Base-by-base conservation (phyloP, 306 rosid genomes). In the Elaeagnus macrophylla region DNA sequence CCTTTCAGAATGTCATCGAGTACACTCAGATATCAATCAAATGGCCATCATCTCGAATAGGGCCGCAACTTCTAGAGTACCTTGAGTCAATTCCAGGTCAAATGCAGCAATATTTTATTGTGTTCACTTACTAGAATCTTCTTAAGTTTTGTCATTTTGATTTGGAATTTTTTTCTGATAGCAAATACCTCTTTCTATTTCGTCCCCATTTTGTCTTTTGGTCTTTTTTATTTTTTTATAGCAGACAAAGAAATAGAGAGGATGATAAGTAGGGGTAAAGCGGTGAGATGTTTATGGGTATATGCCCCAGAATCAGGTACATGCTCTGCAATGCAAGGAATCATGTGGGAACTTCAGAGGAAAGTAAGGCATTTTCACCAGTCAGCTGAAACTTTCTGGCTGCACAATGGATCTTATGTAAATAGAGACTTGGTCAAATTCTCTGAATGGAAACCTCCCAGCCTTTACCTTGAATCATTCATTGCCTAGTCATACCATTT, bases 271-370 rank as follows among this genome's bases (percentile, higher is more conserved):
- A 86, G 74, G 0, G 95, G 96, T 39, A 75, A 84, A 79, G 68
- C 54, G 61, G 76, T 91, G 8, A 77, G 85, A 72, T 93, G 99
- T 72, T 63, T 81, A 43, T 93, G 80, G 79, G 77, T 79, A 10
- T 93, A 80, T 60, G 74, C 76, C 68, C 56, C 83, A 5, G 89
- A 91, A 59, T 72, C 83, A n/a, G 72, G 72, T 38, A 66, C 85
- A 7, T 93, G 99, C 69, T 93, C 96, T 5, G 96, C 96, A 68
- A 77, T 84, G 94, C 83, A 72, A 44, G 99, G 84, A 54, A 80
- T 87, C 56, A 57, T 87, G 78, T 84, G 95, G 99, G 99, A 93
- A 55, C 94, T 93, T 57, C 94, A 87, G 73, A 84, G 96, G 72
- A 93, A 93, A 81, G 81, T 80, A 4, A 79, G 96, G 77, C 76